Evolutionary conservation across 2,329 filamentous ascomycete genomes (phyloP), one percentile per base, ranked within the genome.

Genomic region (Juglanconis juglandina): DNA sequence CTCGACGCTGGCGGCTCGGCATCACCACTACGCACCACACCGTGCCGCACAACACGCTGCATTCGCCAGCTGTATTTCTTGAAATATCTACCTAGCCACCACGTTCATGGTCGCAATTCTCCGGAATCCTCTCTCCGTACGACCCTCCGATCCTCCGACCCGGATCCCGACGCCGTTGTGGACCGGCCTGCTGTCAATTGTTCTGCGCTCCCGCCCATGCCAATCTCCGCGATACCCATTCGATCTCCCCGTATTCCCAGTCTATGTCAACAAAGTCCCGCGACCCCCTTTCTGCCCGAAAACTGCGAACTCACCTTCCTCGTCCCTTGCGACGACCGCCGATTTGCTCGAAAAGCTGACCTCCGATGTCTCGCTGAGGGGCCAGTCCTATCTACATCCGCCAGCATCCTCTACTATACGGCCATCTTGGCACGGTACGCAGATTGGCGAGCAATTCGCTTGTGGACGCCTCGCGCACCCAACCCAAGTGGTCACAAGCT

Each of bases 141-240:
- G 33, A 56, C 42, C 37, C 24, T 44, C n/a, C 24, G 24, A 24
- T 24, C 24, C 13, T 13, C 32, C 44, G 53, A 32, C 44, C 44
- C 41, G 46, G 30, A 34, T 24, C 34, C 34, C 9, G 47, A 13
- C 47, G 47, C 47, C 11, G 32, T 34, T 50, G 55, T 57, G 55
- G 55, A 50, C 55, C 55, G 55, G 37, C 47, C 46, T 50, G 34
- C 34, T 49, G 35, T 37, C 54, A 30, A 47, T 6, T 47, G 44
- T 24, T 30, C 37, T 30, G 48, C 46, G 35, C 44, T 56, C 44
- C 54, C 47, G 37, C 47, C 35, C 46, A 57, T 17, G 55, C 55
- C 55, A 57, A 57, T 57, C 47, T 57, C 55, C 55, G 55, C 55
- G 46, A 57, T 54, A 50, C 60, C 60, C 56, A 61, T 59, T 60